Evolutionary conservation across 2,329 filamentous ascomycete species (phyloP), one percentile per base, ranked within the genome.

Genomic region (Trichoderma hamatum): DNA sequence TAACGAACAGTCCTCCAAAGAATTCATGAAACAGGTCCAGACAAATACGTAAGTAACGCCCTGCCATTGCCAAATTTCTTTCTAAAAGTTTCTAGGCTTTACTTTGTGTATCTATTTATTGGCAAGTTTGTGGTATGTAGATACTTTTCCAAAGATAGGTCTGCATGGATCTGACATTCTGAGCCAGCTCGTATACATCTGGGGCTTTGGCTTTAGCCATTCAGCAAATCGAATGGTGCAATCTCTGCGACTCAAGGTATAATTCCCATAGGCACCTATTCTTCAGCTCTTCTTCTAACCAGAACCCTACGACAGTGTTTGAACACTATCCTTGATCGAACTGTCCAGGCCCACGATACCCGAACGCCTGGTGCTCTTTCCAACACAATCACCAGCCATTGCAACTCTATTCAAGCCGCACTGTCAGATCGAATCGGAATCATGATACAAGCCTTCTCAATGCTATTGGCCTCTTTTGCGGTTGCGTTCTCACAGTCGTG

Each of bases 51-150:
- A 36, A 5, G 61, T 54, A 32, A n/a, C 28, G 1, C 46, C 14
- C 49, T 4, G 9, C 26, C n/a, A 66, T 9, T 30, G 5, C 3
- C 21, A 13, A 16, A 11, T 21, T 7, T 30, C 5, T 4, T 34
- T 7, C 52, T 56, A 21, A 56, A 6, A 3, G 13, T n/a, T 13
- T 3, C 21, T n/a, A 87, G 85, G 7, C 74, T 86, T n/a, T 86
- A 83, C 71, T 87, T 88, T 70, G 78, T 89, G 16, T 88, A 88
- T 73, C 79, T 89, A 1, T 88, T 89, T 70, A 78, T 86, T 24
- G 86, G 77, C 16, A 86, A 86, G 67, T 85, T 88, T 49, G 72
- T 80, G 4, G 76, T 88, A n/a, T 83, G 82, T 0, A 10, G 32
- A 34, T 34, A 34, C 10, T 34, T 34, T 10, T 5, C 32, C 32